These are phyloP conservation scores for Microglena sp. DNA, from an alignment of 139 green algal genomes.

Conservation along the genomic window DNA sequence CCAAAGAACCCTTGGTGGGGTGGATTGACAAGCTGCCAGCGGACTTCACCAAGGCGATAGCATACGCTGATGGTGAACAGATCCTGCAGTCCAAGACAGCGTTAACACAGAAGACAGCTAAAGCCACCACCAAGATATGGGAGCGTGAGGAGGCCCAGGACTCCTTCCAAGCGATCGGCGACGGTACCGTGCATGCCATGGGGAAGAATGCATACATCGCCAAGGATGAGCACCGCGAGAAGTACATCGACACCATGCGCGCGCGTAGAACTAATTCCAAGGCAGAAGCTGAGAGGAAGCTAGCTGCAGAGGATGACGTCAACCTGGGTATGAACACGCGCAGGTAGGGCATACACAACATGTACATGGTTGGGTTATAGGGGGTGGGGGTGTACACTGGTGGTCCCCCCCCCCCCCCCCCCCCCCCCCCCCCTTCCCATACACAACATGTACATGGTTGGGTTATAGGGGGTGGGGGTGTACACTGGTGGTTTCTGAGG, in stretches of 20 bases:
- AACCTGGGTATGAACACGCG: slow-evolving; percentile 40
- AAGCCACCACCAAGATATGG: too few relatives aligned
- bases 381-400: too few relatives aligned
- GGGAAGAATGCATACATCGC: not conserved
- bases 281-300: not conserved
- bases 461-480: not conserved
- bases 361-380: too few relatives aligned
- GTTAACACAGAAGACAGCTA: too few relatives aligned
- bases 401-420: too few relatives aligned
- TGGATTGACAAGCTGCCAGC: slow-evolving; percentile 38
- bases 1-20: slow-evolving; percentile 19
- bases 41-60: slow-evolving; percentile 21
- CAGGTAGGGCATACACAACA: slow-evolving; percentile 10
- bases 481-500: not conserved
- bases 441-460: too few relatives aligned
- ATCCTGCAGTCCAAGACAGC: too few relatives aligned
- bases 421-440: too few relatives aligned
- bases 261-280: too few relatives aligned
- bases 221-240: not conserved
- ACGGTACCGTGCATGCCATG: not conserved
- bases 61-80: slow-evolving; percentile 32
- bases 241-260: not conserved
- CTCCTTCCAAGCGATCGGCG: not conserved
- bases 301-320: slow-evolving; percentile 30
- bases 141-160: not conserved